Percentiles rank a stretch among this genome's conserved stretches.
Conservation (phyloP, 2,329 filamentous ascomycete species). For the Zalaria sp. region DNA sequence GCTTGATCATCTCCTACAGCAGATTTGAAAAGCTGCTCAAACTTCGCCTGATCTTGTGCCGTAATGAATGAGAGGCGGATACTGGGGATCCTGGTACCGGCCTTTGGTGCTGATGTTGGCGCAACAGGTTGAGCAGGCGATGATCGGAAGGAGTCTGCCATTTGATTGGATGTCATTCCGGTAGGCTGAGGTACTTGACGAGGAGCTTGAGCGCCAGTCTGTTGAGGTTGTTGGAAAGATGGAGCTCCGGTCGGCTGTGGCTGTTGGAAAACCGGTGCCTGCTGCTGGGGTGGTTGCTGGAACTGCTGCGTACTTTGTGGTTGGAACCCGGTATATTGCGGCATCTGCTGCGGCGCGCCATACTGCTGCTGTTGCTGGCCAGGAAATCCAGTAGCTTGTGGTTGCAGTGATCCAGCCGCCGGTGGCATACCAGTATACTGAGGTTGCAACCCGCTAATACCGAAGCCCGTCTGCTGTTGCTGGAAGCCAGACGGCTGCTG, state of each 20-base stretch:
- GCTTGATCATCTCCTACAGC: slow-evolving; percentile 74
- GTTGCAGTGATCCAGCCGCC: slow-evolving; percentile 34
- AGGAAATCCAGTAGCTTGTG: slow-evolving; percentile 52
- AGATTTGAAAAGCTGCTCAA: slow-evolving; percentile 94
- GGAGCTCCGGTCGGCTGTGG: slow-evolving; percentile 38
- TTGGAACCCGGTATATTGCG: slow-evolving; percentile 35
- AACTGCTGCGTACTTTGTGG: slow-evolving; percentile 28
- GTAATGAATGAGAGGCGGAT: slow-evolving; percentile 94
- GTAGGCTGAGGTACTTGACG: slow-evolving; percentile 39
- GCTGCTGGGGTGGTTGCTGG: slow-evolving; percentile 32
- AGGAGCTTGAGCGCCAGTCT: slow-evolving; percentile 33
- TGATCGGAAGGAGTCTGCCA: slow-evolving; percentile 47
- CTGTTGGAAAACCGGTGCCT: slow-evolving; percentile 16
- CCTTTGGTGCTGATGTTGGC: slow-evolving; percentile 49
- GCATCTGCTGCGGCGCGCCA: slow-evolving; percentile 19
- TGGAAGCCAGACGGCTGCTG: slow-evolving; percentile 35
- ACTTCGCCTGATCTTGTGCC: slow-evolving; percentile 85
- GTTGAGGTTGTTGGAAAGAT: slow-evolving; percentile 34
- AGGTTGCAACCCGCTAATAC: slow-evolving; percentile 41
- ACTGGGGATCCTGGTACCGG: slow-evolving; percentile 71
- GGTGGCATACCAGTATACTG: slow-evolving; percentile 47
- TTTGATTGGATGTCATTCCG: slow-evolving; percentile 48
- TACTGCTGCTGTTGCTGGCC: slow-evolving; percentile 23
- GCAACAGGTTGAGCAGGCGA: slow-evolving; percentile 43
- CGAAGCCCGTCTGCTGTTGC: slow-evolving; percentile 41